Evolutionary conservation across 1,284 basidiomycete species (phyloP).

Genomic region (Neonothopanus nambi): DNA sequence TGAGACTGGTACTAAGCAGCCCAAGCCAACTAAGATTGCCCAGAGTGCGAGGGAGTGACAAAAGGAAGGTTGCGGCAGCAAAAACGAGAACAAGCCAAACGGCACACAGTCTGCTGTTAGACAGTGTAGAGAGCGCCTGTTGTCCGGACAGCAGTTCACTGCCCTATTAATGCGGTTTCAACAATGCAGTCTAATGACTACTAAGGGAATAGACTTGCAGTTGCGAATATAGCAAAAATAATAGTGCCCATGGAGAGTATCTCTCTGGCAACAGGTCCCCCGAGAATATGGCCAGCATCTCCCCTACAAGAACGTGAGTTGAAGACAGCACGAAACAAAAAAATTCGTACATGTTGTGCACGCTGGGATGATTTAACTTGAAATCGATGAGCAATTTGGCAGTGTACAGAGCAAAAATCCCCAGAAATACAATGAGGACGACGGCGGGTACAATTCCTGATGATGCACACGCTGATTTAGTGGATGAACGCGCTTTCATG

Average conservation of each 20-base stretch:
- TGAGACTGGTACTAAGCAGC: conserved; percentile 41
- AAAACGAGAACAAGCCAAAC: conserved; percentile 47
- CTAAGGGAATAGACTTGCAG: conserved; percentile 31
- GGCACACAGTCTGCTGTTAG: conserved; percentile 47
- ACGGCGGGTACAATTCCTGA: conserved; percentile 53
- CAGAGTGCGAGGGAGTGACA: conserved; percentile 51
- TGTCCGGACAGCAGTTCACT: conserved; percentile 51
- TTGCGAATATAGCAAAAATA: conserved; percentile 50
- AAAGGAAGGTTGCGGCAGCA: conserved; percentile 40
- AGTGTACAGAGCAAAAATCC: conserved; percentile 52
- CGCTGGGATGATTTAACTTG: conserved; percentile 55
- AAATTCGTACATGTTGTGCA: conserved; percentile 56
- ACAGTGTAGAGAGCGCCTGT: conserved; percentile 48
- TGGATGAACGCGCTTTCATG: not conserved
- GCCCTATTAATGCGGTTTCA: conserved; percentile 34
- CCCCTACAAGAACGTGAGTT: conserved; percentile 30
- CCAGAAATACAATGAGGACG: conserved; percentile 56
- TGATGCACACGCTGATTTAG: not conserved
- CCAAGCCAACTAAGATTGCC: conserved; percentile 47
- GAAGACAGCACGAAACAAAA: not conserved
- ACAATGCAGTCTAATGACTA: not conserved
- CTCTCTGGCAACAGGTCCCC: conserved; percentile 50
- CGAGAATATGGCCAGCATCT: conserved; percentile 54
- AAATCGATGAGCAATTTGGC: conserved; percentile 57
- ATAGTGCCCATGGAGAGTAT: conserved; percentile 48